Conservation (phyloP, 805 yeast genomes). For the Wickerhamomyces xylosicus region DNA sequence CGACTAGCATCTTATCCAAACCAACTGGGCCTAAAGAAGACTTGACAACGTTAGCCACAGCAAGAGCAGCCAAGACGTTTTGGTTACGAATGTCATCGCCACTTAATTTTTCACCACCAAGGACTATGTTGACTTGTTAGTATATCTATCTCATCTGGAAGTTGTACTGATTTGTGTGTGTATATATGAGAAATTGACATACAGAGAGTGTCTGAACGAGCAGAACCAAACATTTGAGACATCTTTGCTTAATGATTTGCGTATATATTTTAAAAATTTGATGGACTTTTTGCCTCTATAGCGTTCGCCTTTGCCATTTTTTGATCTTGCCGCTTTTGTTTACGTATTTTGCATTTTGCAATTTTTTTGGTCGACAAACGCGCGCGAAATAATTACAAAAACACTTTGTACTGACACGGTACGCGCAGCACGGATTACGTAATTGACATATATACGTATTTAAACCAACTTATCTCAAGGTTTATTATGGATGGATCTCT, state of each 20-base stretch:
- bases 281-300: neutral
- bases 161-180: constrained; percentile 1
- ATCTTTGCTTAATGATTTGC: constrained; percentile 15
- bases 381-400: neutral
- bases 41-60: constrained; percentile 95
- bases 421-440: too few species aligned
- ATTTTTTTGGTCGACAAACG: neutral
- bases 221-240: constrained; percentile 62
- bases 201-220: constrained; percentile 85
- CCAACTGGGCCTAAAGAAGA: constrained; percentile 98
- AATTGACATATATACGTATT: too few species aligned
- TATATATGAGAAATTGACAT: constrained; percentile 15
- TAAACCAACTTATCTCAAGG: too few species aligned
- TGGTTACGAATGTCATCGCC: constrained; percentile 97
- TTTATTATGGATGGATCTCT: too few species aligned
- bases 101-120: constrained; percentile 91
- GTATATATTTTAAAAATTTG: neutral
- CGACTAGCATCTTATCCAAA: constrained; percentile 95
- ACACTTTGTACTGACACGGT: too few species aligned
- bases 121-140: constrained; percentile 29
- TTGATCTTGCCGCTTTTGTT: neutral
- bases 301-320: constrained; percentile 3
- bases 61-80: constrained; percentile 94
- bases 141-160: neutral
- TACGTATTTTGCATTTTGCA: neutral